Base-by-base conservation (phyloP, 768 basidiomycete genomes). In the Pisolithus sp. region DNA sequence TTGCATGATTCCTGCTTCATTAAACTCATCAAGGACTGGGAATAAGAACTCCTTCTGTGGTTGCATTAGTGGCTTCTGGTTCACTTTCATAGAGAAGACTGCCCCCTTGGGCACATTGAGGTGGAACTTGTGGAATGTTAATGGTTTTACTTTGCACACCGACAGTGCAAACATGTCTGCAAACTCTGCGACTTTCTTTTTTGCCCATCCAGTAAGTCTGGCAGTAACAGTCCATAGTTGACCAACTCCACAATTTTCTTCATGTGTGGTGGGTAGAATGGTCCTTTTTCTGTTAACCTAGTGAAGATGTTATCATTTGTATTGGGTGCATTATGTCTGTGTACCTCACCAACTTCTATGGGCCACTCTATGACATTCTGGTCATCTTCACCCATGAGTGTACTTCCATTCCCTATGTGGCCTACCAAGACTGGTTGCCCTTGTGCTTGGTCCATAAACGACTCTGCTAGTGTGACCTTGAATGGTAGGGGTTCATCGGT, bases 101-200 rank as follows among this genome's bases (percentile, higher is more conserved):
- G 57, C 46, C 3, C 57, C 63, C 12, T 53, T 43, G 0, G 66
- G 65, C 1, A 77, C 60, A 43, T 70, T 57, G 2, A 76, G 61
- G 2, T 46, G 52, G 53, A 76, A 73, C 1, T 59, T 57, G 5
- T 63, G 65, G 1, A 64, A 69, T 7, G 59, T 42, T 0, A 76
- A 65, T 0, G 59, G 54, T 1, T 42, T 46, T 4, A 77, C 74
- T 51, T 78, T 71, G 18, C 64, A 61, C 9, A 75, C 55, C 0
- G 69, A 65, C 2, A 75, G 55, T 7, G 73, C 72, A 49, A 74
- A 78, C 24, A 64, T 57, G 53, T 76, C 72, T 0, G 75, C 71
- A 47, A 62, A 74, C 44, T 68, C 51, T 0, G 5, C 36, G 0
- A 76, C 31, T 2, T 74, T 46, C 0, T 36, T 50, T 0, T 40